These are phyloP conservation scores for Liriodendron chinense DNA, from an alignment of 164 flowering plant species.

Conservation along the genomic window DNA sequence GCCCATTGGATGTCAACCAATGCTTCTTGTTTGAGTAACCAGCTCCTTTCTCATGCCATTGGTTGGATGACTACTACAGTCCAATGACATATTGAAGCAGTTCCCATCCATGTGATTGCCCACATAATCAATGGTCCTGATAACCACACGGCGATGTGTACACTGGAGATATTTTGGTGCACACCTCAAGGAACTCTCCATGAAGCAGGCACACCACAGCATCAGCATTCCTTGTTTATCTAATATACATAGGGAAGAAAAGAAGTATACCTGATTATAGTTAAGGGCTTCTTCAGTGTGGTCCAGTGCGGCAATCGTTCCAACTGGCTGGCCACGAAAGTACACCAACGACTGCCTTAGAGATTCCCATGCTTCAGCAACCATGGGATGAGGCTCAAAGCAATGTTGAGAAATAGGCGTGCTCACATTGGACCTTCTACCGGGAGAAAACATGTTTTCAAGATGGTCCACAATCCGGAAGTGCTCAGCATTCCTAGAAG, in stretches of 20 bases:
- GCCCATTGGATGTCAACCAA: background rate
- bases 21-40: background rate
- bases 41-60: background rate
- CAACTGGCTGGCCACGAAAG: slow-evolving; percentile 80
- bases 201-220: background rate
- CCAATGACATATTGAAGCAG: background rate
- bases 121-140: background rate
- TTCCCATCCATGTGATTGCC: background rate
- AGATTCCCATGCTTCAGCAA: slow-evolving; percentile 80
- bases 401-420: slow-evolving; percentile 43
- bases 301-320: slow-evolving; percentile 86
- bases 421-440: slow-evolving; percentile 34
- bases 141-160: too few species aligned
- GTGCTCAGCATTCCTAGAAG: slow-evolving; percentile 29
- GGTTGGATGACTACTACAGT: background rate
- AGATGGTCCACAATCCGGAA: slow-evolving; percentile 27
- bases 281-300: slow-evolving; percentile 67
- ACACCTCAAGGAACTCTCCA: too few species aligned
- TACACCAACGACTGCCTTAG: slow-evolving; percentile 62
- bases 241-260: background rate
- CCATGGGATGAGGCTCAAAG: slow-evolving; percentile 61
- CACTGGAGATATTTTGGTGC: too few species aligned
- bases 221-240: background rate
- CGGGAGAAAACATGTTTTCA: slow-evolving; percentile 43
- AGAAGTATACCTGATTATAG: slow-evolving; percentile 71